Evolutionary conservation across 352 stramenopile species (phyloP), one percentile per base, ranked within the genome.

Genomic region (Lagenidium sp.): DNA sequence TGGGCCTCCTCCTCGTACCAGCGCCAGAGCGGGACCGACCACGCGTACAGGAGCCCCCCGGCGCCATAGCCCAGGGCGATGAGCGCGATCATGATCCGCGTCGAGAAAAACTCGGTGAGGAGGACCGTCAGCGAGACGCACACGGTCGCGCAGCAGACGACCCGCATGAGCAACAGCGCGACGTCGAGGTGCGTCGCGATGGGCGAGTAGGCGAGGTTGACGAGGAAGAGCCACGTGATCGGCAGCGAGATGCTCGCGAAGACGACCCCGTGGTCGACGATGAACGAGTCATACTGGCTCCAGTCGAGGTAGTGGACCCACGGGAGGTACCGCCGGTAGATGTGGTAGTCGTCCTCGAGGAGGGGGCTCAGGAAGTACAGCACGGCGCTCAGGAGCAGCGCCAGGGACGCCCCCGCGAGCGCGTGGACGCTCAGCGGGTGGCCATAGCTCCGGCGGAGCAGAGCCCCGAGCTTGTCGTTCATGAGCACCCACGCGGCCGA

Each of bases 91-190:
- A 80, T 83, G n/a, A 83, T 64, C 32, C 77, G 63, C 4, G 72
- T 63, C 13, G 75, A 85, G 29, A 90, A 64, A 43, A 84, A 86
- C 49, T 93, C 80, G 30, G 72, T 71, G 5, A 93, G 49, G 22
- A 90, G 68, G 18, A 89, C 75, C 1, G 73, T 90, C 44, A 93
- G 59, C 16, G 77, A 67, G 19, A 68, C 65, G 51, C 66, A 77
- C 34, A 89, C 59, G 1, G 62, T 83, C 36, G 74, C 37, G 50
- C 71, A 85, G 61, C 65, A 86, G 21, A 72, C 56, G 36, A 86
- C 44, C 16, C 76, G 71, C 47, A 92, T 46, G 20, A 71, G 19
- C 13, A 87, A 46, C 41, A 89, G 51, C 22, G 67, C 68, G 24
- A 67, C 47, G 38, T 87, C 74, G 12, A 85, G 23, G 1, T 57